Conservation (phyloP, 345 rosid species). For the Corchorus capsularis region DNA sequence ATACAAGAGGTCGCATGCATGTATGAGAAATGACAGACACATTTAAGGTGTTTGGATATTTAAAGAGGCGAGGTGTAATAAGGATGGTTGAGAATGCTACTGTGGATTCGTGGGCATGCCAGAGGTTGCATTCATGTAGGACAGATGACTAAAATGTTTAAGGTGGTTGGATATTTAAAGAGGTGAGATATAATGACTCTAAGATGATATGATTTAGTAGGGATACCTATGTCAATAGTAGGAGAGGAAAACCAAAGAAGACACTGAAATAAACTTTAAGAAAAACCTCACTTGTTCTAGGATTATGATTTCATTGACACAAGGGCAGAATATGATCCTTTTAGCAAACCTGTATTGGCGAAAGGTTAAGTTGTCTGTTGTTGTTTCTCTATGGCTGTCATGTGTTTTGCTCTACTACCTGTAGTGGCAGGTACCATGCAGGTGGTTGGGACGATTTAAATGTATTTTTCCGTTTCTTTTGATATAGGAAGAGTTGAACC, state of each 20-base stretch:
- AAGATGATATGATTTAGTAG: neutral
- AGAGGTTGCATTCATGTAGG: neutral
- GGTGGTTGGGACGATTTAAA: neutral
- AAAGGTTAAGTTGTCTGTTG: neutral
- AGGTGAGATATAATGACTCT: neutral
- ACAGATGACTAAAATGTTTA: neutral
- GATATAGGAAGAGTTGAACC: neutral
- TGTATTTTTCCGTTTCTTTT: neutral
- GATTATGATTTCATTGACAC: neutral
- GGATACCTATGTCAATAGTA: neutral
- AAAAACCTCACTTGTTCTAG: neutral
- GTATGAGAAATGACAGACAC: neutral
- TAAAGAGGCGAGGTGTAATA: neutral
- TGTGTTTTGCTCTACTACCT: neutral
- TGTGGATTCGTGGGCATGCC: neutral
- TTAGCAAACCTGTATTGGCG: neutral
- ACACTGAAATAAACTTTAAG: neutral
- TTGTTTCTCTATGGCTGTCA: neutral
- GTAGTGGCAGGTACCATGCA: neutral
- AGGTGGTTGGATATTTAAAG: neutral
- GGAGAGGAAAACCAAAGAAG: neutral
- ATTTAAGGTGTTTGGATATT: neutral
- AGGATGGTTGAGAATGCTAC: neutral
- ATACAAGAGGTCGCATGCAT: neutral
- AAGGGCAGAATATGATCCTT: neutral